Evolutionary conservation across 495 filamentous ascomycete species (phyloP).

Genomic region (Hypoxylon intermedium): DNA sequence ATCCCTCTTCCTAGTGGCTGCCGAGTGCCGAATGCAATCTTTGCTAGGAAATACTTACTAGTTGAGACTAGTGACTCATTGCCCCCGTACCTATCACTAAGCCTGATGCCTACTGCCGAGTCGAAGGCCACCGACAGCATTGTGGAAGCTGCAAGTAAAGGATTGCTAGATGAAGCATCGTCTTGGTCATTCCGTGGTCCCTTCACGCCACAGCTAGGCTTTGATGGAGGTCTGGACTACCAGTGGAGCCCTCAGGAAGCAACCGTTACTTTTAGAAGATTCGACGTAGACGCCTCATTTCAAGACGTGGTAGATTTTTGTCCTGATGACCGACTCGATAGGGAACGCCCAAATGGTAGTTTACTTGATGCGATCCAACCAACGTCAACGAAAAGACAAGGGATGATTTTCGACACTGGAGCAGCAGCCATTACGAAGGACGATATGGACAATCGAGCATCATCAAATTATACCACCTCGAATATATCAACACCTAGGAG

Average conservation of each 20-base stretch:
- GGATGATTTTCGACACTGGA: slow-evolving; percentile 26
- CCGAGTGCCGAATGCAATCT: slow-evolving; percentile 43
- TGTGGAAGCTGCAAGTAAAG: slow-evolving; percentile 49
- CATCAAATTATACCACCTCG: slow-evolving; percentile 17
- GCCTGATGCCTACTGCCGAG: slow-evolving; percentile 44
- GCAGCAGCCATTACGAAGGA: not conserved
- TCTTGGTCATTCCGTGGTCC: slow-evolving; percentile 42
- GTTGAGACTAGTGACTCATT: slow-evolving; percentile 40
- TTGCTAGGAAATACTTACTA: slow-evolving; percentile 44
- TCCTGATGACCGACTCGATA: not conserved
- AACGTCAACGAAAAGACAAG: slow-evolving; percentile 30
- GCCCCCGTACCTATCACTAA: slow-evolving; percentile 25
- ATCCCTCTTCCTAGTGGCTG: slow-evolving; percentile 33
- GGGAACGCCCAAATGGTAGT: not conserved
- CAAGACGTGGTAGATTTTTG: not conserved
- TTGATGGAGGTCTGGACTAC: slow-evolving; percentile 45
- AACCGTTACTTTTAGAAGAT: slow-evolving; percentile 18
- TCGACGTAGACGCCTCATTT: slow-evolving; percentile 16
- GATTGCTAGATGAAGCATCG: slow-evolving; percentile 34
- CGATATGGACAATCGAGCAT: not conserved
- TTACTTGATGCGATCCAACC: not conserved
- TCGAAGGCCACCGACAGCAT: slow-evolving; percentile 48
- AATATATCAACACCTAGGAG: not conserved
- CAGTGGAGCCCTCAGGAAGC: slow-evolving; percentile 38
- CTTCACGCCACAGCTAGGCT: slow-evolving; percentile 44